Base-by-base conservation (phyloP, 1,284 basidiomycete species). In the Sporisorium graminicola region DNA sequence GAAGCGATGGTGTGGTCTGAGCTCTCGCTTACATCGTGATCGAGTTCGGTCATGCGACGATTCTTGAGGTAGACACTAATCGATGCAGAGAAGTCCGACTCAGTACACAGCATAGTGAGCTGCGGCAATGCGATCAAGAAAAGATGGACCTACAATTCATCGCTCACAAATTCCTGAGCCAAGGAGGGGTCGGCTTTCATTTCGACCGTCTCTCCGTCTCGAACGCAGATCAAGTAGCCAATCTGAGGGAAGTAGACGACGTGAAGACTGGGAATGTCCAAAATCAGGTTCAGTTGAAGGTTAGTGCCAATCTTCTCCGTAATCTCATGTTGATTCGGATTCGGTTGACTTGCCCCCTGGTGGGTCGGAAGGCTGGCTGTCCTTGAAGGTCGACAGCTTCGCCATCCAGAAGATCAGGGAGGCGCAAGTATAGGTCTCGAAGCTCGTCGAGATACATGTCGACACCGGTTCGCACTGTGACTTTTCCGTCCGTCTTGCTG, bases 171-270 rank as follows among this genome's bases (percentile, higher is more conserved):
- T 18, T 66, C 59, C 31, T 62, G 55, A 33, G 66, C 63, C 27
- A 77, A 57, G 2, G 63, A 67, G 9, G 57, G 37, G 31, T 73
- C 66, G 9, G 54, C 56, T 3, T 27, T 14, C 57, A 65, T 55
- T 46, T 64, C 60, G 24, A 73, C 58, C 8, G 49, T 26, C 40
- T 69, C 75, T 6, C 63, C 71, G 7, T 16, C 42, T 4, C 70
- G 64, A 8, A 74, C 61, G 14, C 54, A 53, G n/a, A 77, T 70
- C n/a, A 77, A 27, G 35, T 77, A 77, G 26, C 75, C 75, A 18
- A 77, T 77, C 46, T 77, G 75, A 3, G 75, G 75, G 24, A 77
- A 77, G 58, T 73, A 74, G 40, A 74, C 71, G 0, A 77, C 75
- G 16, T 61, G 44, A 4, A 76, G 24, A 4, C 74, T 76, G 51